phyloP scores from a whole-genome alignment of 371 early-diverging fungal species.

The Apophysomyces ossiformis region DNA sequence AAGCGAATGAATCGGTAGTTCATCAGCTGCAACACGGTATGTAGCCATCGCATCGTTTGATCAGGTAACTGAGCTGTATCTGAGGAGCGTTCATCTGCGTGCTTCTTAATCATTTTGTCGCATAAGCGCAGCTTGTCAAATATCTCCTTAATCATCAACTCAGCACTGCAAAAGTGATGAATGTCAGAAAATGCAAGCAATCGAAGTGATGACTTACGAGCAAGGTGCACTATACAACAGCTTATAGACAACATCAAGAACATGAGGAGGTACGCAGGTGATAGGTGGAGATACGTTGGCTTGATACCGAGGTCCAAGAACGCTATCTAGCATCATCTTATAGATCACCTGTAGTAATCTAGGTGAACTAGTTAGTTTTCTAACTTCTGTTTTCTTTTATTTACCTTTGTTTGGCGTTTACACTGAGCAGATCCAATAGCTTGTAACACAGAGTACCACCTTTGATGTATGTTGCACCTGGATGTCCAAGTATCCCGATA shows the following conservation, averaged over 20 bases:
- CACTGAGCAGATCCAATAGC: constrained; percentile 71
- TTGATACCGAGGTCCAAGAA: constrained; percentile 68
- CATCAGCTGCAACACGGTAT: constrained; percentile 78
- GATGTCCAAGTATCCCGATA: constrained; percentile 55
- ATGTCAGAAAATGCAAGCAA: not conserved
- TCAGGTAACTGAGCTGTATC: constrained; percentile 41
- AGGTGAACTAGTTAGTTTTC: not conserved
- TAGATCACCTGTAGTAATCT: constrained; percentile 74
- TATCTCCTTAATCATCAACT: constrained; percentile 76
- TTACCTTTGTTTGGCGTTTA: constrained; percentile 71
- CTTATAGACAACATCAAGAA: constrained; percentile 78
- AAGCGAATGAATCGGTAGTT: constrained; percentile 68
- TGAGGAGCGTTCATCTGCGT: constrained; percentile 3
- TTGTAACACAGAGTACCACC: constrained; percentile 74
- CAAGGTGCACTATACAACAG: constrained; percentile 80
- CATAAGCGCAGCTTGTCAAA: constrained; percentile 76
- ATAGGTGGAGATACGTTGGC: constrained; percentile 39
- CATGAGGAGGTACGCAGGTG: constrained; percentile 78
- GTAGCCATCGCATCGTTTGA: constrained; percentile 72
- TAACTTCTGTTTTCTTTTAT: not conserved
- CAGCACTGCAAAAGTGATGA: constrained; percentile 41
- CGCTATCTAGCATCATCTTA: constrained; percentile 82
- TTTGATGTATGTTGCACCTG: constrained; percentile 67
- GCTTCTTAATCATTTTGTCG: constrained; percentile 63
- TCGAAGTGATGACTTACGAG: constrained; percentile 51